phyloP scores from a whole-genome alignment of 2,329 filamentous ascomycete species.

The Scedosporium boydii region DNA sequence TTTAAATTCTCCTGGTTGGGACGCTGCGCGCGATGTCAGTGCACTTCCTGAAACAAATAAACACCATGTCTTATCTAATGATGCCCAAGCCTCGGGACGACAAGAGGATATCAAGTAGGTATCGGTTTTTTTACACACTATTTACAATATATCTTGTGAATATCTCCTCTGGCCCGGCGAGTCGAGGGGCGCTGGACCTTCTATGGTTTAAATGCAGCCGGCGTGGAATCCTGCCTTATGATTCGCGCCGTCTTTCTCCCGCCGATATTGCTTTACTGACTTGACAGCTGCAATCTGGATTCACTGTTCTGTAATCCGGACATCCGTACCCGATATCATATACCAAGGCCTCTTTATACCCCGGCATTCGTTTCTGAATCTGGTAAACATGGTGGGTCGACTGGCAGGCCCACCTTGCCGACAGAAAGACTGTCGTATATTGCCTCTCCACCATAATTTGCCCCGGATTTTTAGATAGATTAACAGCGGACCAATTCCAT shows the following conservation, averaged over 20 bases:
- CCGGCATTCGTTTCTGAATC: neutral
- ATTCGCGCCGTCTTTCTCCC: neutral
- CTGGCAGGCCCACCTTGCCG: neutral
- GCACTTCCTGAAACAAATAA: too few relatives aligned
- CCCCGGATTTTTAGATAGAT: conserved; percentile 4
- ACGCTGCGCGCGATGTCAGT: too few relatives aligned
- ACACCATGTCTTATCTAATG: too few relatives aligned
- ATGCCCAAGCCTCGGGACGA: too few relatives aligned
- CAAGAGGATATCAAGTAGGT: too few relatives aligned
- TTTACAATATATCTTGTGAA: neutral
- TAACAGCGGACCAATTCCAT: neutral
- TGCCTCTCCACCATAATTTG: neutral
- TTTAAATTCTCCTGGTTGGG: too few relatives aligned
- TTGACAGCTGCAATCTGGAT: neutral
- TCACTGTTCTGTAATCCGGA: neutral
- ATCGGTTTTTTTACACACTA: too few relatives aligned
- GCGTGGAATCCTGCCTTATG: neutral
- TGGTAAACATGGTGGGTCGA: neutral
- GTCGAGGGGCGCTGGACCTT: neutral
- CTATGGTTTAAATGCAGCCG: neutral
- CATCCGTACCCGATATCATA: neutral
- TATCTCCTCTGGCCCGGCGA: neutral
- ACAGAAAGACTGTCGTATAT: neutral
- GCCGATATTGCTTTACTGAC: neutral
- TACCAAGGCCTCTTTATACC: neutral